These are phyloP conservation scores for Malassezia furfur DNA, from an alignment of 1,284 basidiomycete species.

Conservation along the genomic window DNA sequence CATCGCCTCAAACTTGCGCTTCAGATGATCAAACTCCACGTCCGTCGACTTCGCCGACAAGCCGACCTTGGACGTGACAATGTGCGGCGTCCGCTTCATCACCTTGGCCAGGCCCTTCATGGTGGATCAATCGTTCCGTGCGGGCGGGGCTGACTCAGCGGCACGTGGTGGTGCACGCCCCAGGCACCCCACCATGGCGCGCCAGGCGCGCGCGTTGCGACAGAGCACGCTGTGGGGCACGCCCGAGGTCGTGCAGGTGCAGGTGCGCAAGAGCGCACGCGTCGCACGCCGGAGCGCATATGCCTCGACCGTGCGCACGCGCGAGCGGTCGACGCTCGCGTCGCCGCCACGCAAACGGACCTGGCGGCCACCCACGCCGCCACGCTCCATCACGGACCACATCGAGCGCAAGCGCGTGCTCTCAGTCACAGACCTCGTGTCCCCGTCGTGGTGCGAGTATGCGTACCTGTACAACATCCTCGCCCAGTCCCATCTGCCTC, in stretches of 20 bases:
- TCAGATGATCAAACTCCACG: slow-evolving; percentile 41
- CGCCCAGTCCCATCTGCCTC: slow-evolving; percentile 27
- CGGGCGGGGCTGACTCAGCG: slow-evolving; percentile 5
- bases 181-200: neutral
- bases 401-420: slow-evolving; percentile 24
- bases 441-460: slow-evolving; percentile 42
- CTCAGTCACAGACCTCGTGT: slow-evolving; percentile 39
- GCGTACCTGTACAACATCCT: slow-evolving; percentile 33
- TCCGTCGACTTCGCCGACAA: slow-evolving; percentile 41
- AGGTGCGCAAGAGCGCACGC: neutral
- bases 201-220: neutral
- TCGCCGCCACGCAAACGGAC: neutral
- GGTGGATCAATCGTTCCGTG: neutral
- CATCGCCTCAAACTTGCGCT: slow-evolving; percentile 60
- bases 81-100: slow-evolving; percentile 43
- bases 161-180: neutral
- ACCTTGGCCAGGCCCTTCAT: slow-evolving; percentile 40
- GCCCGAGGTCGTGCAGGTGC: neutral
- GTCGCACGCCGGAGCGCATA: neutral
- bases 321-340: neutral
- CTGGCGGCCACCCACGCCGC: neutral
- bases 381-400: slow-evolving; percentile 21
- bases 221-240: neutral
- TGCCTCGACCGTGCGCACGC: too few species aligned
- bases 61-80: slow-evolving; percentile 43